A percentile compares a stretch with the other conserved stretches of the same genome.
Conservation (phyloP, 352 stramenopile genomes). For the Phytophthora lateralis region DNA sequence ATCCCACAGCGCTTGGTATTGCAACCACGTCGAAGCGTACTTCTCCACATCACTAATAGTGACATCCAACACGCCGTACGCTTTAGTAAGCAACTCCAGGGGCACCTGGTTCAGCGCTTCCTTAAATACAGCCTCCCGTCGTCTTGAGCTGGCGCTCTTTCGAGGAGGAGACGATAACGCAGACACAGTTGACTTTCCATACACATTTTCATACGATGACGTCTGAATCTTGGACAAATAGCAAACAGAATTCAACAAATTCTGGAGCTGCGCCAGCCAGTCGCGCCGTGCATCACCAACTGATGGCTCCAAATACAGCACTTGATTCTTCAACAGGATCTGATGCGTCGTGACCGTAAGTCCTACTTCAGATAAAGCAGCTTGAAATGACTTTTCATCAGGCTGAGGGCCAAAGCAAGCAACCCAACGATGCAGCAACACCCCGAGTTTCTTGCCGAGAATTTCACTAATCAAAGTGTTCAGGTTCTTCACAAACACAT, state of each 20-base stretch:
- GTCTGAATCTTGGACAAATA: slow-evolving; percentile 91
- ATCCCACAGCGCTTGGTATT: slow-evolving; percentile 99
- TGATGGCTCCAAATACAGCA: slow-evolving; percentile 95
- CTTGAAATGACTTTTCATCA: slow-evolving; percentile 66
- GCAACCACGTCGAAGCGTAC: slow-evolving; percentile 97
- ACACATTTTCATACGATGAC: slow-evolving; percentile 89
- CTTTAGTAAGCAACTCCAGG: slow-evolving; percentile 69
- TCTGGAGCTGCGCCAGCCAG: slow-evolving; percentile 93
- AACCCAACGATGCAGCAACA: slow-evolving; percentile 71
- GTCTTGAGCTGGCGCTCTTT: slow-evolving; percentile 57
- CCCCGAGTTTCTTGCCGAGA: slow-evolving; percentile 80
- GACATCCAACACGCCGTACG: slow-evolving; percentile 75
- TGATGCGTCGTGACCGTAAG: slow-evolving; percentile 80
- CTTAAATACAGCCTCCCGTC: slow-evolving; percentile 76
- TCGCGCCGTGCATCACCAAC: slow-evolving; percentile 91
- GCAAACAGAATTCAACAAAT: slow-evolving; percentile 94
- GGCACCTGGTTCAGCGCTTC: slow-evolving; percentile 68
- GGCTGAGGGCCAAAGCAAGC: slow-evolving; percentile 61
- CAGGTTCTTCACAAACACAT: slow-evolving; percentile 92
- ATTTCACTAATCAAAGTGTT: slow-evolving; percentile 89
- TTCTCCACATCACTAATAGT: slow-evolving; percentile 86
- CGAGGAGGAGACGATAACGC: slow-evolving; percentile 63
- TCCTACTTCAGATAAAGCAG: slow-evolving; percentile 47
- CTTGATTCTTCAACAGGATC: slow-evolving; percentile 96
- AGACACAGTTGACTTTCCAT: slow-evolving; percentile 69